These are phyloP conservation scores for Syzygium jambos DNA, from an alignment of 345 rosid genomes.

Conservation along the genomic window DNA sequence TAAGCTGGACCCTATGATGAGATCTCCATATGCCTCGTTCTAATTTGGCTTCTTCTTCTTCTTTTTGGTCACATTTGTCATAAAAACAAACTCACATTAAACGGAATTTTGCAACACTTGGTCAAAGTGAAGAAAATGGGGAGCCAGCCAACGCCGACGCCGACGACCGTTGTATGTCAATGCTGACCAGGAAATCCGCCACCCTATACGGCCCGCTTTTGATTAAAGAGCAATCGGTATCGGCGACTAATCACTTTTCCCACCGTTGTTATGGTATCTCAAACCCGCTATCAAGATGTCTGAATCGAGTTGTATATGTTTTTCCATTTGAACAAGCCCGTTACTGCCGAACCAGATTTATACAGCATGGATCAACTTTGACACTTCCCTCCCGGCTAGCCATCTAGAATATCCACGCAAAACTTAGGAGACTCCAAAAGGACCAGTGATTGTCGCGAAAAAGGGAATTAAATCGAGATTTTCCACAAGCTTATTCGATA, in stretches of 20 bases:
- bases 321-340: not conserved
- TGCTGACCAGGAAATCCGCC: not conserved
- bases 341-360: no score
- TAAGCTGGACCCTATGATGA: no score
- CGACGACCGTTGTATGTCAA: not conserved
- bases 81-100: not conserved
- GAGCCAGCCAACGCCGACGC: not conserved
- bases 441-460: not conserved
- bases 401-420: not conserved
- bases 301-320: rapidly evolving
- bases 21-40: not conserved
- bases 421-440: not conserved
- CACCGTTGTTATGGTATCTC: not conserved
- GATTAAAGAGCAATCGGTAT: not conserved
- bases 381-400: not conserved
- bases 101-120: not conserved
- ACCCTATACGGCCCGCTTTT: not conserved
- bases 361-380: not conserved
- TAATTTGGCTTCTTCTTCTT: not conserved
- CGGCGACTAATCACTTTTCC: not conserved
- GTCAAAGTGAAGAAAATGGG: not conserved
- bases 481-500: not conserved
- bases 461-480: not conserved
- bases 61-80: not conserved
- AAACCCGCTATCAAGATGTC: not conserved